These are phyloP conservation scores for Hygrophorus russula DNA, from an alignment of 768 basidiomycete species.

Conservation along the genomic window DNA sequence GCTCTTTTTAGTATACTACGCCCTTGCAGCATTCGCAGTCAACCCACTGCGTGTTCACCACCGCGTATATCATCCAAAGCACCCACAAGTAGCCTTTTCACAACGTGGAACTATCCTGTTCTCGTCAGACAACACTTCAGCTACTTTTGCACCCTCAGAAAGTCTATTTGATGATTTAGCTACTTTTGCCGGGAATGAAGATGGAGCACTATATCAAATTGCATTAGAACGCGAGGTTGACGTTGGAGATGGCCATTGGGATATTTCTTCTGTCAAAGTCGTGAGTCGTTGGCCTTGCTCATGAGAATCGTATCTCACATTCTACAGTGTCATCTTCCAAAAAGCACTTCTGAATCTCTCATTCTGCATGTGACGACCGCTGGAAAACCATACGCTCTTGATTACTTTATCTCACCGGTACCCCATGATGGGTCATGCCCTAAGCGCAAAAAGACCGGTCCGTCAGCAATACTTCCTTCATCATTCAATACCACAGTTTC, in stretches of 20 bases:
- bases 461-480: conserved; percentile 10
- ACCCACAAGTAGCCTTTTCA: conserved; percentile 26
- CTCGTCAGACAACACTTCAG: conserved; percentile 14
- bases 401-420: conserved; percentile 61
- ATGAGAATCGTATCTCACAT: conserved; percentile 3
- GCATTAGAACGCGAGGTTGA: conserved; percentile 44
- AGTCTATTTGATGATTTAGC: conserved; percentile 34
- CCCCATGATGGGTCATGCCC: conserved; percentile 65
- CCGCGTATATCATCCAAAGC: conserved; percentile 38
- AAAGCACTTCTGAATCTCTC: conserved; percentile 42
- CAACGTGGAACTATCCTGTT: conserved; percentile 31
- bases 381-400: conserved; percentile 47
- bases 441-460: conserved; percentile 12
- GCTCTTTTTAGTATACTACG: conserved; percentile 11
- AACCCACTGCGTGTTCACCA: conserved; percentile 30
- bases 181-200: conserved; percentile 27
- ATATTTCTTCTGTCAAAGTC: conserved; percentile 49
- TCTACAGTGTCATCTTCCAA: conserved; percentile 56
- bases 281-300: conserved; percentile 24
- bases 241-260: conserved; percentile 35
- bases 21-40: conserved; percentile 8
- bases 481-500: conserved; percentile 34
- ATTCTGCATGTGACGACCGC: conserved; percentile 39
- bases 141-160: conserved; percentile 28
- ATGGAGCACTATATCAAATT: conserved; percentile 56